These are phyloP conservation scores for Theileria sp. DNA, from an alignment of 169 alveolate species.

Conservation along the genomic window DNA sequence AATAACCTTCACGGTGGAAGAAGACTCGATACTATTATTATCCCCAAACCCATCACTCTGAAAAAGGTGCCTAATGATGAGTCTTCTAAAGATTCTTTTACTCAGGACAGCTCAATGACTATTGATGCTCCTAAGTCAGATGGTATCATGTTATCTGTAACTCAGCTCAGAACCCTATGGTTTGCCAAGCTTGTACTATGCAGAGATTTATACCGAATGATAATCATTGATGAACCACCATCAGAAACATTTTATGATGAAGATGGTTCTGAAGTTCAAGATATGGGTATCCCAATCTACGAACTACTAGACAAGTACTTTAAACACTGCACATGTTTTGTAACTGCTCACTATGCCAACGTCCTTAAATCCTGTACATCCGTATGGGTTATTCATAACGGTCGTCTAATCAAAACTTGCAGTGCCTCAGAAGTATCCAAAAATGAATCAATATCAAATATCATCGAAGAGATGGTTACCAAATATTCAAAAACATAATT, in stretches of 20 bases:
- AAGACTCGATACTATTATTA: constrained; percentile 28
- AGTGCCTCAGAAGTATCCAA: not conserved
- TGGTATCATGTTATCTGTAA: constrained; percentile 13
- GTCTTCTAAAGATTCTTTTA: not conserved
- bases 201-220: not conserved
- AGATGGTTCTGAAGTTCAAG: not conserved
- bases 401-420: constrained; percentile 17
- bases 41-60: not conserved
- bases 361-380: constrained; percentile 39
- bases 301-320: constrained; percentile 10
- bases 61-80: not conserved
- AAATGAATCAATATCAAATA: constrained; percentile 18
- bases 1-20: constrained; percentile 19
- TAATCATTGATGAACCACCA: not conserved
- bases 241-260: not conserved
- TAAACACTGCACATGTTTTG: constrained; percentile 26
- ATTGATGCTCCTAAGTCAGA: not conserved
- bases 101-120: not conserved
- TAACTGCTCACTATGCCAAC: not conserved
- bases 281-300: constrained; percentile 22
- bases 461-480: constrained; percentile 16
- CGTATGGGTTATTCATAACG: constrained; percentile 32
- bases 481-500: not conserved
- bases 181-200: not conserved
- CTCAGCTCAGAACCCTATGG: constrained; percentile 9